Percentiles rank a stretch among this genome's conserved stretches.
Conservation (phyloP, 2,329 filamentous ascomycete genomes). For the Didymella segeticola region DNA sequence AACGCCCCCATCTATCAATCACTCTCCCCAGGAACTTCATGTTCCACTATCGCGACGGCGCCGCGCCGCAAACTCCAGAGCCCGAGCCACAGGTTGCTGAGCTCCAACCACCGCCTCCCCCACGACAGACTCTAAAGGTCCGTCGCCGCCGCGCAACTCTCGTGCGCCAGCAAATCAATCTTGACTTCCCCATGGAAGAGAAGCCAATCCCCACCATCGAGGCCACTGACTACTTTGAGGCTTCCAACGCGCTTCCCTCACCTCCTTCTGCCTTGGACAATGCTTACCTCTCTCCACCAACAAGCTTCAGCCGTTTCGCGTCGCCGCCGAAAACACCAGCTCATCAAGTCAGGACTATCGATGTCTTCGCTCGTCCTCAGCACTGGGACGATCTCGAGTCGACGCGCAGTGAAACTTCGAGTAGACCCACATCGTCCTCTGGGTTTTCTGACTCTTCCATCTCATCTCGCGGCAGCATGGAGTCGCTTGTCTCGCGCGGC, state of each 20-base stretch:
- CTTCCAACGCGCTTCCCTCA: slow-evolving; percentile 33
- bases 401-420: slow-evolving; percentile 53
- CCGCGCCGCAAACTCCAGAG: slow-evolving; percentile 55
- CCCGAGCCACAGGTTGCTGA: slow-evolving; percentile 48
- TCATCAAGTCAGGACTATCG: slow-evolving; percentile 47
- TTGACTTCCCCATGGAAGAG: slow-evolving; percentile 37
- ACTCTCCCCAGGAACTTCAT: slow-evolving; percentile 59
- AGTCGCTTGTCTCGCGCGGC: slow-evolving; percentile 63
- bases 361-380: slow-evolving; percentile 35
- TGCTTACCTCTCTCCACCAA: slow-evolving; percentile 52
- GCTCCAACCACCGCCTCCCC: slow-evolving; percentile 52
- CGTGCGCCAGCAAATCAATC: slow-evolving; percentile 32
- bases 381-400: slow-evolving; percentile 43
- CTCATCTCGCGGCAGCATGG: slow-evolving; percentile 64
- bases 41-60: slow-evolving; percentile 56
- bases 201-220: slow-evolving; percentile 59
- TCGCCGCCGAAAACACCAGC: slow-evolving; percentile 59
- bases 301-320: slow-evolving; percentile 46
- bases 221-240: slow-evolving; percentile 49
- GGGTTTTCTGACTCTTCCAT: slow-evolving; percentile 67
- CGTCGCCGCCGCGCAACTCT: slow-evolving; percentile 53
- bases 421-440: slow-evolving; percentile 64
- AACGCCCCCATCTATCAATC: slow-evolving; percentile 56
- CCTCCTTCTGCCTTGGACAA: slow-evolving; percentile 39
- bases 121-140: slow-evolving; percentile 57